Base-by-base conservation (phyloP, 2,329 filamentous ascomycete genomes). In the Cytospora piceicola region DNA sequence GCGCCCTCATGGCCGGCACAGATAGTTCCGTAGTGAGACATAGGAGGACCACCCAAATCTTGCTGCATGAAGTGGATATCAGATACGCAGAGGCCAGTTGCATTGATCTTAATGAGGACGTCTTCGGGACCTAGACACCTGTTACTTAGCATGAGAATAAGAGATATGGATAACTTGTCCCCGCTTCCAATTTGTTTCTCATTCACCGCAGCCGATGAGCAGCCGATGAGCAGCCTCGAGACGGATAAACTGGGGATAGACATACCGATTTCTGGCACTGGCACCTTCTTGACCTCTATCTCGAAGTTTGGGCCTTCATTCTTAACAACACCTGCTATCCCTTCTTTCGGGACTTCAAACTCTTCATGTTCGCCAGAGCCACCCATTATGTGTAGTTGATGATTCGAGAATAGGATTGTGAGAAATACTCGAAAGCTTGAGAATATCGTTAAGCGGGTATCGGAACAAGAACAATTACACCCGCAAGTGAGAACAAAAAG, bases 1-100 rank as follows among this genome's bases (percentile, higher is more conserved):
- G 78, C 74, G 39, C 78, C 76, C 71, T 81, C 78, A 66, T 80
- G 78, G 11, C 78, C 78, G 3, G 70, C 63, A 29, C 66, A 70
- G 24, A 59, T 36, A 14, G 64, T 66, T 32, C 66, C 67, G 39
- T 63, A 66, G 6, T 24, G 30, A 17, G 65, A 68, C 69, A 70
- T 70, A 4, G 42, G 32, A 17, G 69, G 67, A 3, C 29, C 14
- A 14, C 15, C 36, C 66, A 63, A 68, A 61, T 70, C 69, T 22
- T 68, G 51, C 14, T 66, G 52, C 66, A 69, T 69, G 68, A 64
- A 69, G 54, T 70, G 69, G 17, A 71, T 64, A 24, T 71, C 69
- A 9, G 66, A 67, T 63, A 68, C 67, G 60, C 68, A 70, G 3
- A 70, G 58, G 17, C 69, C 69, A 3, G 69, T 69, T 32, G 63